These are phyloP conservation scores for Aspergillus funiculosus DNA, from an alignment of 495 filamentous ascomycete species.

Conservation along the genomic window DNA sequence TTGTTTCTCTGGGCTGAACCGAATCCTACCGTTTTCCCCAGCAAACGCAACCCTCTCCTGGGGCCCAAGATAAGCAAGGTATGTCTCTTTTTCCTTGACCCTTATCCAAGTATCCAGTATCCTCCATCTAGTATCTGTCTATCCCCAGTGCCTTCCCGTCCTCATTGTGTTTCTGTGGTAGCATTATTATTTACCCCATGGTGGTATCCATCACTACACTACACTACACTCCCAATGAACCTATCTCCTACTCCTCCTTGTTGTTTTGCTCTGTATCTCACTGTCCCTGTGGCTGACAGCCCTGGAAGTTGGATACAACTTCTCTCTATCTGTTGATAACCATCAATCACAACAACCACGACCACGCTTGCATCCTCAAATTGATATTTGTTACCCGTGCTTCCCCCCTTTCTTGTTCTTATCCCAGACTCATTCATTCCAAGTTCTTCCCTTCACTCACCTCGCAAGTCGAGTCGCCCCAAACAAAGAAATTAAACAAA, in stretches of 20 bases:
- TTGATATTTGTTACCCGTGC: constrained; percentile 8
- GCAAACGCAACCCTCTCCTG: constrained; percentile 12
- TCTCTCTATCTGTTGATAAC: constrained; percentile 2
- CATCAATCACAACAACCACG: no score
- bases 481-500: no score
- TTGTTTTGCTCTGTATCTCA: not conserved
- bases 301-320: not conserved
- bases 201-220: constrained; percentile 9
- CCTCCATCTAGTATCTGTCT: not conserved
- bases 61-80: constrained; percentile 11
- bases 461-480: no score
- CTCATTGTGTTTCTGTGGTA: not conserved
- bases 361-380: not conserved
- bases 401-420: constrained; percentile 9
- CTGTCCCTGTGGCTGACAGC: not conserved
- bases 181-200: constrained; percentile 4
- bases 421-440: constrained; percentile 8
- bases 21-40: constrained; percentile 13
- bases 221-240: no score
- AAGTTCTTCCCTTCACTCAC: not conserved
- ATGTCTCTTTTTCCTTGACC: not conserved
- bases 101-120: not conserved
- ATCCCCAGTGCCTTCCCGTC: not conserved
- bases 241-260: no score
- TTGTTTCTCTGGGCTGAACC: not conserved